Percentiles rank a stretch among this genome's conserved stretches.
These are phyloP conservation scores for Aquilaria agallochum DNA, from an alignment of 441 rosid genomes.

Conservation along the genomic window DNA sequence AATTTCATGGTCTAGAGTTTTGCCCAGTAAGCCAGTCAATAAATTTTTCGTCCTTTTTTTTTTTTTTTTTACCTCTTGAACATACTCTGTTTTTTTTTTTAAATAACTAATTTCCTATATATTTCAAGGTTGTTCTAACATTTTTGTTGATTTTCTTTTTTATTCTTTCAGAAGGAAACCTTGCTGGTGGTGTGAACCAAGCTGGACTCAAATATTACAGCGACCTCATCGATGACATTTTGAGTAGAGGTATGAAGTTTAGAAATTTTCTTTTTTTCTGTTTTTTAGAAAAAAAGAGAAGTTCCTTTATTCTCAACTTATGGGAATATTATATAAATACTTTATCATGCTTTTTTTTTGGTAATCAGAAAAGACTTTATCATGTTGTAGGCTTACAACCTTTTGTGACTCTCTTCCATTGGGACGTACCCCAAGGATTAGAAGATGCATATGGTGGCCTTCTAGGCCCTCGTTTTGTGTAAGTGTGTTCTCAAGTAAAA, in stretches of 20 bases:
- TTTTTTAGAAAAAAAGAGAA: too few relatives aligned
- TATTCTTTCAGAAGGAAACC: constrained; percentile 35
- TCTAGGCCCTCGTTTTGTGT: constrained; percentile 36
- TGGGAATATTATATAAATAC: too few relatives aligned
- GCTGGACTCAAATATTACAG: constrained; percentile 17
- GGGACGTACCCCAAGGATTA: constrained; percentile 33
- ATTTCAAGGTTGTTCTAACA: too few relatives aligned
- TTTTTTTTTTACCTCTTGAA: too few relatives aligned
- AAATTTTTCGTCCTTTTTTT: too few relatives aligned
- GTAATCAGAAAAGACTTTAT: too few relatives aligned
- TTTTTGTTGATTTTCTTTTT: not conserved
- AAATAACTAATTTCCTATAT: too few relatives aligned
- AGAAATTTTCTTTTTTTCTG: too few relatives aligned
- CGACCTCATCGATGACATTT: constrained; percentile 52
- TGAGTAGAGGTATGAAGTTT: constrained; percentile 17
- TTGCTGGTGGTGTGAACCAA: constrained; percentile 43
- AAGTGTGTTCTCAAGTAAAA: constrained; percentile 8
- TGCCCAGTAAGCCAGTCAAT: constrained; percentile 35
- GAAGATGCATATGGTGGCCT: constrained; percentile 38
- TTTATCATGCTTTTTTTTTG: too few relatives aligned
- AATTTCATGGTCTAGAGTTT: constrained; percentile 52
- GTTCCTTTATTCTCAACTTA: too few relatives aligned
- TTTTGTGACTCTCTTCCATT: constrained; percentile 29
- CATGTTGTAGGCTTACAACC: constrained; percentile 44
- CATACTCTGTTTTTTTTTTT: too few relatives aligned